A percentile compares a stretch with the other conserved stretches of the same genome.
Evolutionary conservation across 331 rosid genomes (phyloP).

Genomic region (Rhamnella rubrinervis): DNA sequence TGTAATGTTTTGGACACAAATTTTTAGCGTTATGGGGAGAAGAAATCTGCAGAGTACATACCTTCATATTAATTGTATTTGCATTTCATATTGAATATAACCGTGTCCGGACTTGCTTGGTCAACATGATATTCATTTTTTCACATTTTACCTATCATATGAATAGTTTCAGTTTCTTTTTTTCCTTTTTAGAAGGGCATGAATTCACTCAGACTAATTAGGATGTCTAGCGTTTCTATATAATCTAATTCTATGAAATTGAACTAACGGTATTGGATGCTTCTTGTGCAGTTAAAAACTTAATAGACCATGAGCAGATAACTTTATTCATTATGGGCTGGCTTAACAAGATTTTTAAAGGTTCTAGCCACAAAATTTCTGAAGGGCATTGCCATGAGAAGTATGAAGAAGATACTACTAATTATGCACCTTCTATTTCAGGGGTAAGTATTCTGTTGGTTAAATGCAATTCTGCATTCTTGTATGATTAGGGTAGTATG

Average conservation of each 20-base stretch:
- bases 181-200: background rate
- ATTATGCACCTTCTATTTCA: conserved; percentile 62
- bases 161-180: too few species aligned
- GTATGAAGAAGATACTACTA: conserved; percentile 52
- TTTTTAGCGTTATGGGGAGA: background rate
- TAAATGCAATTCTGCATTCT: background rate
- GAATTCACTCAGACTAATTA: conserved; percentile 3
- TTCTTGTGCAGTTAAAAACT: conserved; percentile 49
- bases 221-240: background rate
- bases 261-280: conserved; percentile 22
- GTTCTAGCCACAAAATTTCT: conserved; percentile 69
- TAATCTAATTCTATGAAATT: background rate
- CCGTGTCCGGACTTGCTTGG: background rate
- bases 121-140: background rate
- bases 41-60: background rate
- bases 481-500: background rate
- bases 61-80: background rate
- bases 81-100: background rate
- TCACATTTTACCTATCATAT: background rate
- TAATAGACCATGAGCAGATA: conserved; percentile 50
- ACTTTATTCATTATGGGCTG: conserved; percentile 67
- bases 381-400: conserved; percentile 53
- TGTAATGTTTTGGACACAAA: too few species aligned
- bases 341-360: conserved; percentile 89
- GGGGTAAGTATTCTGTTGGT: conserved; percentile 49